phyloP scores from a whole-genome alignment of 1,284 basidiomycete genomes.

The Meira miltonrushii region DNA sequence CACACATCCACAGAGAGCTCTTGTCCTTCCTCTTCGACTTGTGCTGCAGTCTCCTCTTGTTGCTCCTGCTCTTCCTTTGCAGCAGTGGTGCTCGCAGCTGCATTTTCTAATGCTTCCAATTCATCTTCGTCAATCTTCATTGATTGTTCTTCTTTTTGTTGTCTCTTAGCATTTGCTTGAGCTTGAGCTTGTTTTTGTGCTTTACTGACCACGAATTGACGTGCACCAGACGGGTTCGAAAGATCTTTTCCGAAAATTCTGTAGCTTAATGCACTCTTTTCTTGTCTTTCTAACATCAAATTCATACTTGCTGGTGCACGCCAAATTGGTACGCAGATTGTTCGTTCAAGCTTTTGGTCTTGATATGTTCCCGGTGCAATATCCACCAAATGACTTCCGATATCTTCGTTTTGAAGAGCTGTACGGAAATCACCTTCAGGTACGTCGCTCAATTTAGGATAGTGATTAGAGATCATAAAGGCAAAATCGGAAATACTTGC shows the following conservation, averaged over 20 bases:
- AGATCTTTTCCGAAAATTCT: conserved; percentile 47
- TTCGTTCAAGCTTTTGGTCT: conserved; percentile 25
- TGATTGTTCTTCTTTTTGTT: not conserved
- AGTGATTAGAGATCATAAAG: conserved; percentile 56
- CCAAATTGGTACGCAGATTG: conserved; percentile 45
- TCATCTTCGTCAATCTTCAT: not conserved
- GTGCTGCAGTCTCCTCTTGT: too few species aligned
- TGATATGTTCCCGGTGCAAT: conserved; percentile 23
- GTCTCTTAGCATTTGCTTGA: not conserved
- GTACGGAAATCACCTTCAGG: conserved; percentile 20
- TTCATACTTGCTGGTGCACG: conserved; percentile 45
- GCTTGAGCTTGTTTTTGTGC: conserved; percentile 1
- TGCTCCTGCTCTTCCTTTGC: too few species aligned
- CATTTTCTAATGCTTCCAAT: conserved; percentile 3
- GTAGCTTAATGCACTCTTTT: conserved; percentile 47
- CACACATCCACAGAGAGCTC: too few species aligned
- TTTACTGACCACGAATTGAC: conserved; percentile 24
- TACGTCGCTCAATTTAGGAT: conserved; percentile 37
- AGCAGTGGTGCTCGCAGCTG: not conserved
- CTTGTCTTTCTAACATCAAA: conserved; percentile 52
- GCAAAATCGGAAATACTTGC: conserved; percentile 63
- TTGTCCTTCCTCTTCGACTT: too few species aligned
- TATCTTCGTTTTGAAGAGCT: conserved; percentile 29
- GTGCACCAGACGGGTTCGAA: conserved; percentile 35
- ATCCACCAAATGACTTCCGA: conserved; percentile 45